Evolutionary conservation across 1,284 basidiomycete genomes (phyloP), one percentile per base, ranked within the genome.

Genomic region (Golubevia pallescens): DNA sequence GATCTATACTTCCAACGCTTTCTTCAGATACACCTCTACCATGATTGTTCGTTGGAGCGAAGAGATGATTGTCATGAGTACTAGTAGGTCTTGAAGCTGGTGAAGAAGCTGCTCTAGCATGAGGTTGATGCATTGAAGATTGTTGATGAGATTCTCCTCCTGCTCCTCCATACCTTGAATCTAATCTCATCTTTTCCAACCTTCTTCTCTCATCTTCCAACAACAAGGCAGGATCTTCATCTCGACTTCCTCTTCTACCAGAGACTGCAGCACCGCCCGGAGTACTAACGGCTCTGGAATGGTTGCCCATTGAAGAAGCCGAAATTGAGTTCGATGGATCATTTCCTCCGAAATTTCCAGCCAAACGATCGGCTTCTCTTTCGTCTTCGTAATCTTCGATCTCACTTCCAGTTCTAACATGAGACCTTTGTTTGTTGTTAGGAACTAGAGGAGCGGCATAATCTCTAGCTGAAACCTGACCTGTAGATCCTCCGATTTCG

Each of bases 131-230:
- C 42, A 48, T 48, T 16, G 42, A 16, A 48, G 42, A 16, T 10
- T 10, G 8, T 48, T 48, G 10, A 28, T 28, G 28, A 28, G 28
- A 28, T 28, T 28, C 28, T 28, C 28, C 28, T 28, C 28, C 28
- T 28, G 28, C 28, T 16, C 8, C 16, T 16, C 16, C 42, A 16
- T 48, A 48, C 42, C 42, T 48, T 16, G 42, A 16, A 4, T 58
- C 62, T 14, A 76, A 55, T 1, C 60, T 63, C 53, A 76, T 56
- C 53, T 76, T 69, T 24, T 76, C 72, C 68, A 76, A 68, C 54
- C 74, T 57, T 20, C 72, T 66, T 13, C 72, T 68, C 54, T 76
- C 74, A 55, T 66, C 62, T 21, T 76, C 72, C 2, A 76, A 58
- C 7, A 42, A 61, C 19, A 67, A 16, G 8, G 42, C 42, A 48